Base-by-base conservation (phyloP, 805 yeast genomes). In the Candida ficus region DNA sequence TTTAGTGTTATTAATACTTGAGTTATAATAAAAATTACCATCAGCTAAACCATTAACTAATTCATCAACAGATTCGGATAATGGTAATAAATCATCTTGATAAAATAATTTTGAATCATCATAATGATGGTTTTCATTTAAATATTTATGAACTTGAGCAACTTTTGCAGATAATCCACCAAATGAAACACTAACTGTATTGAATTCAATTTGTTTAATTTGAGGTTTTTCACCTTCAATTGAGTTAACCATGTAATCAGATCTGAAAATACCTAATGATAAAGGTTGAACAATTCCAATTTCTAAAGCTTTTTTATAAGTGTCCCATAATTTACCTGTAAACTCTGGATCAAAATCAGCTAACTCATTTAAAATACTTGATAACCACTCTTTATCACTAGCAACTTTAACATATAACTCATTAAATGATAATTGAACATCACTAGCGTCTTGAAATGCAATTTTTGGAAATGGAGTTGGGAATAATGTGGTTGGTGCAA, bases 131-230 rank as follows among this genome's bases (percentile, higher is more conserved):
- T 67, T 54, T 4, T 62, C 55, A 56, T 84, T 83, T 54, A 83
- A 62, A 52, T 74, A 86, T 17, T 70, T 61, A 61, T 93, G 99
- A 42, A 87, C 66, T 49, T 76, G 68, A 17, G 93, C 84, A 20
- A 87, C 91, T 57, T 82, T 84, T 12, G 88, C 60, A 2, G 95
- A 82, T 42, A 93, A 68, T 0, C 95, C 98, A 17, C 95, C 96
- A 66, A 93, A 93, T 1, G 97, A 90, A 4, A 91, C 96, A 53
- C 96, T 84, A 4, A 93, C 87, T 1, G 99, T 90, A 63, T 93
- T 93, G 67, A 91, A 91, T 61, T 93, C 99, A 38, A 93, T 93
- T 62, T 93, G 99, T 57, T 91, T 90, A 54, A 91, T 83, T 21
- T 62, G 59, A 12, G 62, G 62, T 37, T 64, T 63, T 7, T 59